Evolutionary conservation across 352 stramenopile species (phyloP), one percentile per base, ranked within the genome.

Genomic region (Phytophthora quininea): DNA sequence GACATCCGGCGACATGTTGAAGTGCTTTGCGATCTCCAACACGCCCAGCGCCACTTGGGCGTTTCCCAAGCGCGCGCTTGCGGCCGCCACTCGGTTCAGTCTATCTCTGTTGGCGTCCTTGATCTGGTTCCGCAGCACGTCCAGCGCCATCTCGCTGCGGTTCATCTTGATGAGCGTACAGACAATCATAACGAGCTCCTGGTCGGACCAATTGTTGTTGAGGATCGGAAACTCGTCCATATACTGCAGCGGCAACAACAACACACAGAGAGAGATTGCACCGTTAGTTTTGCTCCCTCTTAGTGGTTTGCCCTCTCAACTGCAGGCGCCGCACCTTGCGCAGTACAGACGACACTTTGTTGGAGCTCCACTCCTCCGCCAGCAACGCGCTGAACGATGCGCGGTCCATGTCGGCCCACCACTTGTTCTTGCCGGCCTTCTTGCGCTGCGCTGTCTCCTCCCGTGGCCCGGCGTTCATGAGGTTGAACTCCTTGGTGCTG

Each of bases 121-220:
- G 53, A 92, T 74, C 73, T 94, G 86, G 60, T 81, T 86, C 51
- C 73, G 64, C 53, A 94, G 67, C 58, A 94, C 69, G 29, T 80
- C 71, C 31, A 91, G 69, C 63, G 84, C 84, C 32, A 74, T 58
- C 38, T 84, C 69, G 49, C 67, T 82, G 64, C 82, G 82, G 63
- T 90, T 91, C 76, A 88, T 84, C 60, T 89, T 89, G 57, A 92
- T 90, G 15, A 94, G 74, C 47, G 82, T 76, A 50, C 80, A 77
- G 4, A 85, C 77, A 57, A 94, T 87, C 67, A 91, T 79, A 54
- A 94, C 86, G 50, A 92, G 80, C 63, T 92, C 84, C 60, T 92
- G 79, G 58, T 89, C 73, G 6, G 62, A 83, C 84, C 86, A 94
- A 11, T 73, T 62, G 51, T 64, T 86, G 57, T 90, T 71, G 35